Evolutionary conservation across 257 asterid species (phyloP).

Genomic region (Nicotiana obtusifolia): DNA sequence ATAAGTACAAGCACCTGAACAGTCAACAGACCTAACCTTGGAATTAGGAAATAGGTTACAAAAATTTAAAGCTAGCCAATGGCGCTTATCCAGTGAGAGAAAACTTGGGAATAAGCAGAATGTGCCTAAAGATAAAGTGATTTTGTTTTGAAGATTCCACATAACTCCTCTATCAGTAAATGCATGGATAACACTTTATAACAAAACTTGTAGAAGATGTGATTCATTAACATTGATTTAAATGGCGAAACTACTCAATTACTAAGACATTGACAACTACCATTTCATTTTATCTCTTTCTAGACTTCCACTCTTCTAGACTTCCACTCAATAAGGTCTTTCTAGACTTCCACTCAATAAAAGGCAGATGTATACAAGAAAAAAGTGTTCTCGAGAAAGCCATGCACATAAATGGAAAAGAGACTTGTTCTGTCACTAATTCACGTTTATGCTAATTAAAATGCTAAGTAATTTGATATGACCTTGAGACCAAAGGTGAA

Average conservation of each 20-base stretch:
- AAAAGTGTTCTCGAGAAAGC: not conserved
- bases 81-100: not conserved
- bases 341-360: not conserved
- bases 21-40: conserved; percentile 68
- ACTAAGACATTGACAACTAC: not conserved
- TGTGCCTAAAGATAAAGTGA: not conserved
- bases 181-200: not conserved
- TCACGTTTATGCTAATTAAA: not conserved
- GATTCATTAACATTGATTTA: not conserved
- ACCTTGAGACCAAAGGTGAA: not conserved
- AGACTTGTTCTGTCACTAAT: not conserved
- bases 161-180: not conserved
- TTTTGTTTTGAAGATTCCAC: not conserved
- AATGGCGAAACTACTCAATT: not conserved
- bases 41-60: not conserved
- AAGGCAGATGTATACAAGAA: not conserved
- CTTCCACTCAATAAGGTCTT: not conserved
- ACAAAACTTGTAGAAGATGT: not conserved
- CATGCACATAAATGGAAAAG: not conserved
- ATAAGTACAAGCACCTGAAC: conserved; percentile 69
- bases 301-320: not conserved
- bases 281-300: not conserved
- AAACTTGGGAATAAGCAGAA: not conserved
- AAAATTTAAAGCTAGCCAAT: not conserved
- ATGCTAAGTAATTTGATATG: not conserved